Percentiles rank a stretch among this genome's conserved stretches.
phyloP scores from a whole-genome alignment of 768 basidiomycete species.

The Auricularia sp. region DNA sequence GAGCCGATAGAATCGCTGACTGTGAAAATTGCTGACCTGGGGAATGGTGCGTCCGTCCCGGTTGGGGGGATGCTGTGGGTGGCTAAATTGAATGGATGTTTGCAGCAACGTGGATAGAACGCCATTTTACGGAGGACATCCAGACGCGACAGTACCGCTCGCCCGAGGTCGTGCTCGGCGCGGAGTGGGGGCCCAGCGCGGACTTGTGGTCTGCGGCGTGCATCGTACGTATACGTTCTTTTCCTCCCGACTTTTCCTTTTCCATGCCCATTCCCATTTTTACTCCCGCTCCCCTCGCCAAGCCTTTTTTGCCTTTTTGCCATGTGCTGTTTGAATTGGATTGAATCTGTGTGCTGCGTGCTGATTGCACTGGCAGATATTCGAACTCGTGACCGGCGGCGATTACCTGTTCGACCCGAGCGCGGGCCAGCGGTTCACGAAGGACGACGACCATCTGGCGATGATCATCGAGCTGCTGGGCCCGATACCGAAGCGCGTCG shows the following conservation, averaged over 20 bases:
- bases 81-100: neutral
- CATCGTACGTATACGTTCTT: conserved; percentile 46
- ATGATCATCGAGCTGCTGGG: conserved; percentile 96
- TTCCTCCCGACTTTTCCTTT: neutral
- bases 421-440: conserved; percentile 87
- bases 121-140: conserved; percentile 98
- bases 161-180: conserved; percentile 94
- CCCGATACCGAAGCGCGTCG: conserved; percentile 73
- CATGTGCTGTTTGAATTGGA: neutral
- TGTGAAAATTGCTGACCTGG: conserved; percentile 97
- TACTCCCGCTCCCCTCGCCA: no score
- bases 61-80: no score
- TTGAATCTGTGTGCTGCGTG: no score
- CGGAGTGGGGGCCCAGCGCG: conserved; percentile 90
- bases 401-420: conserved; percentile 98
- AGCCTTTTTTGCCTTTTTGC: neutral
- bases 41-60: conserved; percentile 56
- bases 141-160: conserved; percentile 95
- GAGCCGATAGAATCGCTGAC: conserved; percentile 60
- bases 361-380: conserved; percentile 44
- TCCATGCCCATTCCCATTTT: no score
- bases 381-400: conserved; percentile 94
- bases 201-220: conserved; percentile 97
- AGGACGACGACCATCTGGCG: conserved; percentile 94
- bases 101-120: conserved; percentile 77